Base-by-base conservation (phyloP, 2,329 filamentous ascomycete species). In the Fusarium poae region DNA sequence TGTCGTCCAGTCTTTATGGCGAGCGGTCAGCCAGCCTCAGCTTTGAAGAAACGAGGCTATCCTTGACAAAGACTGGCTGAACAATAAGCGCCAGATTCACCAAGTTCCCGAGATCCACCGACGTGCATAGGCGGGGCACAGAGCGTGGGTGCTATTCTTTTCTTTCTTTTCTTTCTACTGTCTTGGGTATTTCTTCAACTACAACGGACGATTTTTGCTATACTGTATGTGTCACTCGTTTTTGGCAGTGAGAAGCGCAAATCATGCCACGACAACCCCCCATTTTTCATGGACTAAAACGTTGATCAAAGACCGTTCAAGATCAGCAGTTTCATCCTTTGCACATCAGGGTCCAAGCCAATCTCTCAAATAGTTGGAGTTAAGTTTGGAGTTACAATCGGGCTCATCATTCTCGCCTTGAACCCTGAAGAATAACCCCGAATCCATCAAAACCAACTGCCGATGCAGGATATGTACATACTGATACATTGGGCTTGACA, bases 21-120 rank as follows among this genome's bases (percentile, higher is more conserved):
- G 52, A 67, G 73, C 73, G 73, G 73, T 75, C 73, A 75, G 72
- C 69, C 73, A 75, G 73, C 73, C 73, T 75, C 72, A 64, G 64
- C 58, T 71, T 62, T 44, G 44, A 43, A 43, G 60, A 65, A 67
- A 70, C 71, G 71, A 75, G 73, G 73, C 68, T 73, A 75, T 75
- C 73, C 72, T 64, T 72, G 67, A 62, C 65, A 58, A 35, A 49
- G 71, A 42, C 57, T 54, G 46, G 57, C 51, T 66, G 46, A 62
- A 45, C 45, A 57, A 45, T 37, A 57, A 65, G 60, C 60, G 60
- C 48, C 55, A 56, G 52, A 68, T 69, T 50, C 40, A 70, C 29
- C 48, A 62, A 55, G 63, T 45, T 50, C n/a, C 54, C 56, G 23
- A 48, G 57, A 43, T 61, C 62, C 62, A 72, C 65, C 40, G 35